Evolutionary conservation across 306 rosid genomes (phyloP), one percentile per base, ranked within the genome.

Genomic region (Cicer yamashitae): DNA sequence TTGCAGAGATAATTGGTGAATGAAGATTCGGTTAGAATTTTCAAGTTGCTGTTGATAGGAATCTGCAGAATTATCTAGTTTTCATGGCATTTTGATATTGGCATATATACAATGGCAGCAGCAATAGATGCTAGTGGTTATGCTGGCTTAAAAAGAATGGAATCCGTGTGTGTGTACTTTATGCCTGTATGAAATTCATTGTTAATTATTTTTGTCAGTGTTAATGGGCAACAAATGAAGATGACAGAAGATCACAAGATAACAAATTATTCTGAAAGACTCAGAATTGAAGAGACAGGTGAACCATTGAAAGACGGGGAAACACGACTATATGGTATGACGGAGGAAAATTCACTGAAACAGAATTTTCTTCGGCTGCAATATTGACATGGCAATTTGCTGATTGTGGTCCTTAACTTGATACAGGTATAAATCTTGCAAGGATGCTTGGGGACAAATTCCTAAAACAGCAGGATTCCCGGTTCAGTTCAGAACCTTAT

Each of bases 401-500:
- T 87, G 68, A 81, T 37, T 2, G 67, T 50, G 75, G 18, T 70
- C 77, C 77, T 81, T 54, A 15, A 40, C 76, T 51, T 78, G 83
- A 14, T 74, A 77, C 87, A 96, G 99, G 99, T 79, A 84, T 96
- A 75, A 96, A 90, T 82, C 98, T 96, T 77, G 97, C 90, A 75
- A 86, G 99, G 82, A 88, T 96, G 98, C 98, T 96, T 64, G 99
- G 99, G 13, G 99, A 96, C 88, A 92, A 96, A 83, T 96, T 90
- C 86, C 96, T 90, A 66, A 96, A 96, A 82, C 90, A 96, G 85
- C 97, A 92, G 86, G 99, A 96, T 87, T 69, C 82, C 52, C 96
- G 99, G 61, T 96, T 96, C 85, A 96, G 98, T 81, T 88, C 96
- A 54, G 94, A 88, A 79, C 99, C 99, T 47, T 89, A 84, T 77